Base-by-base conservation (phyloP, 148 eudicot species). In the Cornus controversa region DNA sequence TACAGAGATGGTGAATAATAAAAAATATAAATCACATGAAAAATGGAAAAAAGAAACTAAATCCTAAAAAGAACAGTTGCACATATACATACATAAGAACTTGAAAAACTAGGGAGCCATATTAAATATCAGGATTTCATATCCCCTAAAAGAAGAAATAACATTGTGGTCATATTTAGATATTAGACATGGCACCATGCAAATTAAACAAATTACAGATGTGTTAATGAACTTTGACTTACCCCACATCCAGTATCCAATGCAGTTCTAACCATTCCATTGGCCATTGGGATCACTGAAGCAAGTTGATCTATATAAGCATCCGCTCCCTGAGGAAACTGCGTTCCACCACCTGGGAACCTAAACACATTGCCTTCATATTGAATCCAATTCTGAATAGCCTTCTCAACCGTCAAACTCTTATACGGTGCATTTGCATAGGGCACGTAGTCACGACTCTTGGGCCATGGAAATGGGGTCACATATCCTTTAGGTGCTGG, bases 301-400 rank as follows among this genome's bases (percentile, higher is more conserved):
- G 85, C 88, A 29, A 88, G 78, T 28, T 88, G 81, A 70, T 83
- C 22, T 11, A 88, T 88, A 69, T 88, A 87, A 16, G 88, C 86
- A 77, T 87, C 88, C 1, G 90, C 90, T 26, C 90, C 89, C 58
- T 83, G 82, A 85, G 90, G 90, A 74, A 87, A 87, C 80, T 87
- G 90, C 6, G 90, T 87, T 74, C 90, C 90, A 67, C 90, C 90
- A 71, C 90, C 90, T n/a, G 90, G 90, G 70, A 87, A 87, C 76
- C 88, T 79, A 69, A 88, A 88, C 69, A 88, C 88, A 69, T 80
- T 71, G 25, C 90, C 90, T 79, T 88, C 90, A 69, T 85, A 88
- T 62, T 85, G 88, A 73, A 88, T 88, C 90, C 90, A 88, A 28
- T 88, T 88, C 80, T 88, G 90, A 34, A 88, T 73, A 24, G 90